These are phyloP conservation scores for Citrus sp. DNA, from an alignment of 345 rosid genomes.

Conservation along the genomic window DNA sequence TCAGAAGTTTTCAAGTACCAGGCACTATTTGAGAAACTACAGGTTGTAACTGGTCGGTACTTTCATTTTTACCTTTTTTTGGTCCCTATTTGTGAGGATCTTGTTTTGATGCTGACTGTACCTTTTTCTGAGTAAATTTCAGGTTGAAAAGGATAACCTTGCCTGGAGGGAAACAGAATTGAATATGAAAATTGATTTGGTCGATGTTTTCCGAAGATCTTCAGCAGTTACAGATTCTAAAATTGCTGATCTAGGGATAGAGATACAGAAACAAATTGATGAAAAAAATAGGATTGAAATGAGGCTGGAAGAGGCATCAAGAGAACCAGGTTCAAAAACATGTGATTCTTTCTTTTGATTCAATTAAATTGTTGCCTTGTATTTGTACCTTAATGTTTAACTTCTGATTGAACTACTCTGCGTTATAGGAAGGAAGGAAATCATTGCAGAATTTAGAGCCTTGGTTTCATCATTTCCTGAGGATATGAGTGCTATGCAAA, in stretches of 20 bases:
- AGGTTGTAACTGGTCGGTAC: constrained; percentile 81
- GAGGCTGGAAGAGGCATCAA: constrained; percentile 63
- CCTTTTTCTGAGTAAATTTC: constrained; percentile 20
- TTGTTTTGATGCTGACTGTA: constrained; percentile 30
- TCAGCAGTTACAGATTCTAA: constrained; percentile 65
- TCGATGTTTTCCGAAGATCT: constrained; percentile 71
- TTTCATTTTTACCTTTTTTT: constrained; percentile 37
- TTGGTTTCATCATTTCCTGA: constrained; percentile 86
- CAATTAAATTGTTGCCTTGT: background rate
- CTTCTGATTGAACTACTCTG: constrained; percentile 27
- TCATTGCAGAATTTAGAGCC: constrained; percentile 79
- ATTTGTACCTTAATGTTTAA: constrained; percentile 11
- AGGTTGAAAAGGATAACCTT: constrained; percentile 89
- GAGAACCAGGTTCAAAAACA: constrained; percentile 61
- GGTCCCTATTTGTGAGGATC: constrained; percentile 19
- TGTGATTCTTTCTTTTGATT: constrained; percentile 19
- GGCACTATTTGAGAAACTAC: constrained; percentile 80
- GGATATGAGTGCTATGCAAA: constrained; percentile 83
- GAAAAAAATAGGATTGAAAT: constrained; percentile 53
- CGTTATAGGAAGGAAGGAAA: constrained; percentile 80
- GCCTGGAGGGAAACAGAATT: constrained; percentile 85
- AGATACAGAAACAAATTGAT: constrained; percentile 64
- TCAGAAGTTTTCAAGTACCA: constrained; percentile 60
- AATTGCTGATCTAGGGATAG: constrained; percentile 52
- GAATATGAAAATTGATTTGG: constrained; percentile 62